phyloP scores from a whole-genome alignment of 2,329 filamentous ascomycete genomes.

The Diaporthe sp. region DNA sequence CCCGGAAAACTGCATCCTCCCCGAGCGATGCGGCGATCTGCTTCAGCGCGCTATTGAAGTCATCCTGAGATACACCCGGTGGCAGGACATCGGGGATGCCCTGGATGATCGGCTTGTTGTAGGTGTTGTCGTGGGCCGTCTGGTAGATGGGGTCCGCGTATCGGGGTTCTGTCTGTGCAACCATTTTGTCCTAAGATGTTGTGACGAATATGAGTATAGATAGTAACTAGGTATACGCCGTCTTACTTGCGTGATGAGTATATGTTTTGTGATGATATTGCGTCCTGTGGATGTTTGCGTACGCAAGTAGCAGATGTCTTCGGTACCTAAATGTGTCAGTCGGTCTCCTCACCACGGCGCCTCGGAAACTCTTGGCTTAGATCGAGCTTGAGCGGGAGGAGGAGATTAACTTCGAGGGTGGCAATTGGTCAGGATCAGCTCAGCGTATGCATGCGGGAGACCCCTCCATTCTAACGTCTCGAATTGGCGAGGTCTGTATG shows the following conservation, averaged over 20 bases:
- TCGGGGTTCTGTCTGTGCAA: constrained; percentile 20
- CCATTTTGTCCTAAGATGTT: constrained; percentile 14
- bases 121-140: constrained; percentile 56
- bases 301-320: background rate
- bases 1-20: constrained; percentile 55
- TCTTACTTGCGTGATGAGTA: background rate
- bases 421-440: constrained; percentile 27
- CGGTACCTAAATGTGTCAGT: background rate
- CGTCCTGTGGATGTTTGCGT: background rate
- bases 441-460: constrained; percentile 1
- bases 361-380: constrained; percentile 8
- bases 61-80: constrained; percentile 54
- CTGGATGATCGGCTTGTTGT: constrained; percentile 55
- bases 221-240: too few relatives aligned
- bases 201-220: background rate
- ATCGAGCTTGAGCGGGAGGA: constrained; percentile 12
- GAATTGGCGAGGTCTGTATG: constrained; percentile 12
- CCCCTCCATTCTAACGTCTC: constrained; percentile 25
- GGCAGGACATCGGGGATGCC: constrained; percentile 56
- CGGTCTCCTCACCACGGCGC: constrained; percentile 5
- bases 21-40: constrained; percentile 54
- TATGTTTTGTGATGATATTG: background rate
- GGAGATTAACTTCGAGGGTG: constrained; percentile 18
- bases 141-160: constrained; percentile 59
- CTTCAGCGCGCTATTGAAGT: constrained; percentile 55